These are phyloP conservation scores for Schwanniomyces sp. DNA, from an alignment of 805 yeast species.

Conservation along the genomic window DNA sequence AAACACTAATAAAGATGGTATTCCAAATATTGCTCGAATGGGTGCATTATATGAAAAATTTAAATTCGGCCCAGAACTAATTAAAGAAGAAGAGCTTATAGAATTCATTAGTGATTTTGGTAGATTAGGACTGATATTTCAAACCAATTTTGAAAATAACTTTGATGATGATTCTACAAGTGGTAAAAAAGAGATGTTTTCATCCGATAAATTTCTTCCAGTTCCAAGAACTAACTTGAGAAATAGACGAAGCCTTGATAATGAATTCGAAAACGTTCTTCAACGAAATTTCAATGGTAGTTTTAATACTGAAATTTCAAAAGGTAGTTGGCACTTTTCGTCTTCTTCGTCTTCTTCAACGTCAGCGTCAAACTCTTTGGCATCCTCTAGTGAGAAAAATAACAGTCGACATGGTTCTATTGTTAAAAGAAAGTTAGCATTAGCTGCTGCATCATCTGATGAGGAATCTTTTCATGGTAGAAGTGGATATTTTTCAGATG, in stretches of 20 bases:
- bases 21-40: constrained; percentile 16
- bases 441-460: constrained; percentile 1
- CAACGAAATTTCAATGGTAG: neutral
- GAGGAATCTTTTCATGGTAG: neutral
- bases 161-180: constrained; percentile 3
- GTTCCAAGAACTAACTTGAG: neutral
- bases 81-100: constrained; percentile 58
- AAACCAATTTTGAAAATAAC: constrained; percentile 13
- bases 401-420: constrained; percentile 13
- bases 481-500: constrained; percentile 1
- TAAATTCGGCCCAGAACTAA: constrained; percentile 62
- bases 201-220: neutral
- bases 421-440: constrained; percentile 13
- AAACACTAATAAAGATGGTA: constrained; percentile 3
- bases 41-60: constrained; percentile 63
- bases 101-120: constrained; percentile 49
- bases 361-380: neutral
- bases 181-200: constrained; percentile 2
- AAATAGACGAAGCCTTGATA: neutral
- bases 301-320: neutral
- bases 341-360: neutral
- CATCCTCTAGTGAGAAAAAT: neutral
- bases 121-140: constrained; percentile 15
- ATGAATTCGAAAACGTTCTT: neutral
- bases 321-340: neutral